Evolutionary conservation across 352 stramenopile genomes (phyloP), one percentile per base, ranked within the genome.

Genomic region (Pythium phragmiticola): DNA sequence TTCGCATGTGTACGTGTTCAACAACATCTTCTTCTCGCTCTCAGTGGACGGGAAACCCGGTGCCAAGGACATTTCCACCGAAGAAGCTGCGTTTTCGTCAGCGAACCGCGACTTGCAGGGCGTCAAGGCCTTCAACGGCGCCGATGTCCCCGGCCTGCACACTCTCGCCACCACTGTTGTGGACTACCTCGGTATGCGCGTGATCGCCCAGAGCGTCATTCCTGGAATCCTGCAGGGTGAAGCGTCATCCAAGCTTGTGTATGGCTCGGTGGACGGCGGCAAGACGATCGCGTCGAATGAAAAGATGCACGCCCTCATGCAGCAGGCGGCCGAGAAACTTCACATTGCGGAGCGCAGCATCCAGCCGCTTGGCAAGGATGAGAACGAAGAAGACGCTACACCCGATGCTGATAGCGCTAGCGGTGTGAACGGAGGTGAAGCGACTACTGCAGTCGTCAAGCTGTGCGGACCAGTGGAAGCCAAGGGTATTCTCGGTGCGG

Each of bases 11-110:
- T 99, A 97, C 71, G 86, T 99, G 50, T 98, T 98, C 77, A 98
- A 99, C 78, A 98, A 98, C 71, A 98, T 98, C 61, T 99, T 99
- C 76, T 98, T 98, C 69, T 98, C 92, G 28, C 76, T 96, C 21
- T 95, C 91, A 8, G 76, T 97, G 21, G 90, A 98, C 59, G 85
- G 88, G 23, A 88, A 88, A 69, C 57, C 65, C 33, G 65, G 70
- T 0, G 73, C 69, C 2, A 94, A 92, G 74, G 84, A 95, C 55
- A 71, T 79, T 12, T 74, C 71, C 39, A 74, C 73, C 46, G 88
- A 94, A 57, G 88, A 95, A 36, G 88, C 87, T 13, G 83, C 86
- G 33, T 95, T 92, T 62, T 95, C 85, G 39, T 75, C 81, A 50
- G 87, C 89, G 19, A 97, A 95, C 72, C 88, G 89, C 64, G 89